Percentiles rank a stretch among this genome's conserved stretches.
These are phyloP conservation scores for Herpetomonas muscarum DNA, from an alignment of 208 protist species.

Conservation along the genomic window DNA sequence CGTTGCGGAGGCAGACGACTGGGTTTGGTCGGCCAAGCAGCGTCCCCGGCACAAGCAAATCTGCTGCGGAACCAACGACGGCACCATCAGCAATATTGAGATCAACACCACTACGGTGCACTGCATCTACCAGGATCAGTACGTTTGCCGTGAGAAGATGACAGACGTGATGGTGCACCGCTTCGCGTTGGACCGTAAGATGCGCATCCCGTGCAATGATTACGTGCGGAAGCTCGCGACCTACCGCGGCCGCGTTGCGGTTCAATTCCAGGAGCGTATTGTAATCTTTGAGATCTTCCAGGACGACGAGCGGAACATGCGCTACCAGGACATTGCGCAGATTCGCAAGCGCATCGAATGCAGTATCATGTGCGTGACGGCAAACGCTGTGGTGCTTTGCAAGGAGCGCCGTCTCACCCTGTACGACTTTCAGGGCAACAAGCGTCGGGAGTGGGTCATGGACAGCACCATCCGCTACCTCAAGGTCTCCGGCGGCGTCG, in stretches of 20 bases:
- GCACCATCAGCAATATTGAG: slow-evolving; percentile 84
- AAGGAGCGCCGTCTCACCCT: slow-evolving; percentile 82
- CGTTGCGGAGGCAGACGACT: slow-evolving; percentile 70
- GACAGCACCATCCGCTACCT: slow-evolving; percentile 93
- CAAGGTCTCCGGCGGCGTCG: slow-evolving; percentile 91
- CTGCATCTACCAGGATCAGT: slow-evolving; percentile 93
- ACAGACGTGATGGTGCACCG: slow-evolving; percentile 96
- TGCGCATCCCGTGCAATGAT: slow-evolving; percentile 92
- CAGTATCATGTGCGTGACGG: slow-evolving; percentile 90
- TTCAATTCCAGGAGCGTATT: slow-evolving; percentile 92
- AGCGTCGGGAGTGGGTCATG: slow-evolving; percentile 92
- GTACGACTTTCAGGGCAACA: slow-evolving; percentile 91
- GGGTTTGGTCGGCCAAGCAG: slow-evolving; percentile 79
- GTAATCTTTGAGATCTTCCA: slow-evolving; percentile 94
- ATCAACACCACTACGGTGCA: slow-evolving; percentile 89
- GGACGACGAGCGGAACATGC: slow-evolving; percentile 85
- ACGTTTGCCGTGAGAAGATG: slow-evolving; percentile 94
- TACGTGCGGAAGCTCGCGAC: slow-evolving; percentile 95
- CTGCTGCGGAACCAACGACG: slow-evolving; percentile 89
- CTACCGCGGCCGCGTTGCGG: slow-evolving; percentile 92
- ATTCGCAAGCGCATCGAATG: slow-evolving; percentile 92
- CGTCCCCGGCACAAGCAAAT: slow-evolving; percentile 79
- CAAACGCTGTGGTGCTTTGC: slow-evolving; percentile 88
- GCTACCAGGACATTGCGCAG: slow-evolving; percentile 88
- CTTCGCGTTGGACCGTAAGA: slow-evolving; percentile 76